Percentiles rank a stretch among this genome's conserved stretches.
Evolutionary conservation across 2,329 filamentous ascomycete species (phyloP).

Genomic region (Monosporascus sp.): DNA sequence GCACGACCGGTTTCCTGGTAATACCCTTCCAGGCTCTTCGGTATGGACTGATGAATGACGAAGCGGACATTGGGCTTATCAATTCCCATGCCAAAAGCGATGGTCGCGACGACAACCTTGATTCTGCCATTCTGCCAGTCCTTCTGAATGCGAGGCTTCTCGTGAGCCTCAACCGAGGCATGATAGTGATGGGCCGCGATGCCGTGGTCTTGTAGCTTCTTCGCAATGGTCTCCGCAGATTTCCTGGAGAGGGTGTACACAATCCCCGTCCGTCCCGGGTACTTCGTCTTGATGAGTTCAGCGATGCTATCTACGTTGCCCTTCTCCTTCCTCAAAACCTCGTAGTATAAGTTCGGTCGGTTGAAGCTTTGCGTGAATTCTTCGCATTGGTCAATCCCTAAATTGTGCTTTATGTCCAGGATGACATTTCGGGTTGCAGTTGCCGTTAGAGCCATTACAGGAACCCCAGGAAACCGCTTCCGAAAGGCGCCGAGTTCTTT

Average conservation of each 20-base stretch:
- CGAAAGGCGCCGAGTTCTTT: constrained; percentile 76
- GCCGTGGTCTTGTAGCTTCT: constrained; percentile 54
- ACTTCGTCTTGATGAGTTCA: constrained; percentile 63
- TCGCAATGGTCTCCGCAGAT: constrained; percentile 73
- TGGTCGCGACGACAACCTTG: constrained; percentile 93
- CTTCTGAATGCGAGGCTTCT: constrained; percentile 67
- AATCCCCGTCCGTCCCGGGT: constrained; percentile 73
- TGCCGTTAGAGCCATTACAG: constrained; percentile 90
- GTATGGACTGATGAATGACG: constrained; percentile 87
- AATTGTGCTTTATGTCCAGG: constrained; percentile 82
- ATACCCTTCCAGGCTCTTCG: constrained; percentile 94
- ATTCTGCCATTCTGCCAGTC: constrained; percentile 75
- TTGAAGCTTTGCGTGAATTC: constrained; percentile 93
- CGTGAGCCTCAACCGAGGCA: constrained; percentile 63
- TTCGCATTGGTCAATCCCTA: constrained; percentile 74
- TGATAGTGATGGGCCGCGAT: constrained; percentile 84
- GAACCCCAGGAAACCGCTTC: constrained; percentile 67
- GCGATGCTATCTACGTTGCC: constrained; percentile 50
- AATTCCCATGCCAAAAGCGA: constrained; percentile 99
- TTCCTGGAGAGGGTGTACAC: constrained; percentile 88
- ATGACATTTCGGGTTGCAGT: constrained; percentile 94
- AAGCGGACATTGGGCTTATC: constrained; percentile 96
- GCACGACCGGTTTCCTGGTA: constrained; percentile 97
- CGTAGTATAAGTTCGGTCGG: constrained; percentile 87
- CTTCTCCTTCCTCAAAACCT: constrained; percentile 68